Evolutionary conservation across 495 filamentous ascomycete genomes (phyloP).

Genomic region (Neurospora sp.): DNA sequence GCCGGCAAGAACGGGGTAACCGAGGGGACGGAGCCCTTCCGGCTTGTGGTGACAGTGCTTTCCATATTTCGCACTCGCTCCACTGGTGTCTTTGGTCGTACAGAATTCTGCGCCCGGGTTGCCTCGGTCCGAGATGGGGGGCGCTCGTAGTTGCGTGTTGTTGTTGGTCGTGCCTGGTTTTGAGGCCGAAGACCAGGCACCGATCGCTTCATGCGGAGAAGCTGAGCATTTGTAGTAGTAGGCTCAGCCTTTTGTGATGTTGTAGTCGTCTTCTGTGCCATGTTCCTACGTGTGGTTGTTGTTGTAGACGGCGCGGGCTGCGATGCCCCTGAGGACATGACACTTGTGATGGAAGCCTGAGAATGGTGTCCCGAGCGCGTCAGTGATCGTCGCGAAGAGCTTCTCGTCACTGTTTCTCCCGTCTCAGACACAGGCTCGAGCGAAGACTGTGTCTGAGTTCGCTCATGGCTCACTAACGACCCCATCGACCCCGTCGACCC

Average conservation of each 20-base stretch:
- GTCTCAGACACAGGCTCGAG: slow-evolving; percentile 91
- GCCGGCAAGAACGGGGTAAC: slow-evolving; percentile 62
- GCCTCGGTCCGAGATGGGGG: slow-evolving; percentile 36
- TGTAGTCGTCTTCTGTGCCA: slow-evolving; percentile 43
- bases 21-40: slow-evolving; percentile 45
- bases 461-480: slow-evolving; percentile 46
- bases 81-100: slow-evolving; percentile 63
- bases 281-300: slow-evolving; percentile 50
- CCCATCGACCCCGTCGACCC: slow-evolving; percentile 46
- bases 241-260: slow-evolving; percentile 45
- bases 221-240: slow-evolving; percentile 60
- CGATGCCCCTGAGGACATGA: slow-evolving; percentile 13
- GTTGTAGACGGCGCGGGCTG: slow-evolving; percentile 48
- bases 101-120: slow-evolving; percentile 28
- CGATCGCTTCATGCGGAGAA: slow-evolving; percentile 78
- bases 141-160: slow-evolving; percentile 36
- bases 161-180: slow-evolving; percentile 28
- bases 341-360: slow-evolving; percentile 51
- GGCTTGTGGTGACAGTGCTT: slow-evolving; percentile 38
- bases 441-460: slow-evolving; percentile 58
- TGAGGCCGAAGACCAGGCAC: slow-evolving; percentile 64
- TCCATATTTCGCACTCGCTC: slow-evolving; percentile 49
- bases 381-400: slow-evolving; percentile 42
- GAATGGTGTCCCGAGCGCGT: slow-evolving; percentile 58
- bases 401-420: slow-evolving; percentile 53